phyloP scores from a whole-genome alignment of 306 rosid species.

The Cicer yamashitae region DNA sequence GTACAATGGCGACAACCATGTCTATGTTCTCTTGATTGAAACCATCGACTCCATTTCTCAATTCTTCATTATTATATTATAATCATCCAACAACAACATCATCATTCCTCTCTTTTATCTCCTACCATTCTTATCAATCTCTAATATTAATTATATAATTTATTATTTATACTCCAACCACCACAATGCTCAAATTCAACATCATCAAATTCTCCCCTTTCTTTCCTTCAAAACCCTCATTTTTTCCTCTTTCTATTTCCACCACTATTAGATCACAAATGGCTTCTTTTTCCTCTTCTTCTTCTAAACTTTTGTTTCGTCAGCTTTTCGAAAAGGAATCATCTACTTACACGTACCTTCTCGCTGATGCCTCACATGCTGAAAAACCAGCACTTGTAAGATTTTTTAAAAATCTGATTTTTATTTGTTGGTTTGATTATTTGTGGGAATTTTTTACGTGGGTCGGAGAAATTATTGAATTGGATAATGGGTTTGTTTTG shows the following conservation, averaged over 20 bases:
- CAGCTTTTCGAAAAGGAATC: slow-evolving; percentile 97
- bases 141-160: background rate
- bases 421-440: slow-evolving; percentile 6
- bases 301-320: slow-evolving; percentile 75
- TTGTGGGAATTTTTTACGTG: slow-evolving; percentile 2
- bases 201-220: slow-evolving; percentile 42
- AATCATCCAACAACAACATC: background rate
- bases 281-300: slow-evolving; percentile 53
- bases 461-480: slow-evolving; percentile 33
- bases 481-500: slow-evolving; percentile 27
- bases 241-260: slow-evolving; percentile 30
- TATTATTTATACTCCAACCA: background rate
- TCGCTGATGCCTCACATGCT: slow-evolving; percentile 78
- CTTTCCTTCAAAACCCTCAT: slow-evolving; percentile 39
- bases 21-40: background rate
- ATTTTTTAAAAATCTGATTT: slow-evolving; percentile 22
- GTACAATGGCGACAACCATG: background rate
- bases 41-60: background rate
- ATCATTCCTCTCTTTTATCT: slow-evolving; percentile 17
- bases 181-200: slow-evolving; percentile 47
- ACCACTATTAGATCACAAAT: slow-evolving; percentile 47
- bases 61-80: background rate
- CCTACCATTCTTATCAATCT: slow-evolving; percentile 20
- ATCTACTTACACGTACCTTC: slow-evolving; percentile 88
- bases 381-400: slow-evolving; percentile 79